Evolutionary conservation across 2,329 filamentous ascomycete genomes (phyloP).

Genomic region (Cryphonectria nitschkei): DNA sequence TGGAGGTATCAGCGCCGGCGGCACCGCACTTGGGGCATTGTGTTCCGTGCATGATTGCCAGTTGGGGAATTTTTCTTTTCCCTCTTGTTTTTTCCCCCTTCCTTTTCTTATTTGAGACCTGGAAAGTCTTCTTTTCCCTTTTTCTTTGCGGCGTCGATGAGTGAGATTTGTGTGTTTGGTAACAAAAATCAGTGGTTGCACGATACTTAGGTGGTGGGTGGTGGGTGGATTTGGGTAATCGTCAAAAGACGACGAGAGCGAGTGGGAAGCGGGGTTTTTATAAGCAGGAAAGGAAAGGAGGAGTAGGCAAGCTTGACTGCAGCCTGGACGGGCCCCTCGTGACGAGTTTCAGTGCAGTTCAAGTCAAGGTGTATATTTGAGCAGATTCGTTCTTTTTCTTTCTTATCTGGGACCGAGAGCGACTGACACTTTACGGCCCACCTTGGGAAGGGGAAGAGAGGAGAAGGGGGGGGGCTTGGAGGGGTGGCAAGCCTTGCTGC

Average conservation of each 20-base stretch:
- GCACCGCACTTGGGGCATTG: slow-evolving; percentile 62
- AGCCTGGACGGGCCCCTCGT: background rate
- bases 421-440: background rate
- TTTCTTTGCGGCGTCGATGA: background rate
- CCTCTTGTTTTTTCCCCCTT: background rate
- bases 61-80: background rate
- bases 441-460: background rate
- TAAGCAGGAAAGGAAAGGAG: background rate
- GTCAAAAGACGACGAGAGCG: background rate
- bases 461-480: background rate
- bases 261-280: slow-evolving; percentile 14
- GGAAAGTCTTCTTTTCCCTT: background rate
- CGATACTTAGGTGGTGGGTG: background rate
- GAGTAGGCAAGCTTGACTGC: background rate
- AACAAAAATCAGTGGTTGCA: background rate
- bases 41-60: slow-evolving; percentile 45
- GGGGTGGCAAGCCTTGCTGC: slow-evolving; percentile 4
- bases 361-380: background rate
- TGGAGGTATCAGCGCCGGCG: slow-evolving; percentile 47
- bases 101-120: background rate
- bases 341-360: background rate
- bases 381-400: background rate
- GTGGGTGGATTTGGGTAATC: background rate
- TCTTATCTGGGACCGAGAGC: slow-evolving; percentile 3
- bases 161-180: background rate